phyloP scores from a whole-genome alignment of 306 rosid genomes.

The Pterocarpus santalinus region DNA sequence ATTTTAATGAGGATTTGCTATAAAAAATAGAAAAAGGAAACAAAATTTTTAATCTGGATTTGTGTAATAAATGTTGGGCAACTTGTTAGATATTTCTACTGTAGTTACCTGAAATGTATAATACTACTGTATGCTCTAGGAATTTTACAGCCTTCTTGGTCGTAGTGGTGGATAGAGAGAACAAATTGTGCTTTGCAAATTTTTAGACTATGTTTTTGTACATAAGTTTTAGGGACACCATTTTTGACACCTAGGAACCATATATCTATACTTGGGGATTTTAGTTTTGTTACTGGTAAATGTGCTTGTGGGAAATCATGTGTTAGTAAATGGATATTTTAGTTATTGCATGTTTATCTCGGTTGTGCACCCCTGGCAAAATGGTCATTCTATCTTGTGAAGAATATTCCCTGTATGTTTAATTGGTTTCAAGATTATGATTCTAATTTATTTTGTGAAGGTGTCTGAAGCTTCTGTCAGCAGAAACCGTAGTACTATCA shows the following conservation, averaged over 20 bases:
- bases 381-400: constrained; percentile 11
- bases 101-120: constrained; percentile 35
- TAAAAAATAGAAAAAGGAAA: constrained; percentile 17
- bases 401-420: constrained; percentile 20
- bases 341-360: constrained; percentile 3
- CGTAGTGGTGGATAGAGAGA: constrained; percentile 30
- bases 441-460: constrained; percentile 56
- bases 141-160: constrained; percentile 15
- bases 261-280: too few species aligned
- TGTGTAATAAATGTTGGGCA: constrained; percentile 15
- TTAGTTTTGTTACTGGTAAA: too few species aligned
- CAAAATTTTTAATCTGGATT: constrained; percentile 11
- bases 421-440: constrained; percentile 42
- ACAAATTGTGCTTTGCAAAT: not conserved
- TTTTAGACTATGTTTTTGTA: not conserved
- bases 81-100: constrained; percentile 32
- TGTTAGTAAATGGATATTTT: too few species aligned
- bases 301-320: too few species aligned
- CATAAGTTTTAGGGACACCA: too few species aligned
- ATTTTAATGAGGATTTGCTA: constrained; percentile 8
- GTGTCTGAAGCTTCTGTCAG: constrained; percentile 99
- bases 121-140: constrained; percentile 22
- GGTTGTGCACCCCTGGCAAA: not conserved
- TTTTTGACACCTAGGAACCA: too few species aligned
- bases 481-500: constrained; percentile 98